Conservation (phyloP, 345 rosid species). For the Draba incana region DNA sequence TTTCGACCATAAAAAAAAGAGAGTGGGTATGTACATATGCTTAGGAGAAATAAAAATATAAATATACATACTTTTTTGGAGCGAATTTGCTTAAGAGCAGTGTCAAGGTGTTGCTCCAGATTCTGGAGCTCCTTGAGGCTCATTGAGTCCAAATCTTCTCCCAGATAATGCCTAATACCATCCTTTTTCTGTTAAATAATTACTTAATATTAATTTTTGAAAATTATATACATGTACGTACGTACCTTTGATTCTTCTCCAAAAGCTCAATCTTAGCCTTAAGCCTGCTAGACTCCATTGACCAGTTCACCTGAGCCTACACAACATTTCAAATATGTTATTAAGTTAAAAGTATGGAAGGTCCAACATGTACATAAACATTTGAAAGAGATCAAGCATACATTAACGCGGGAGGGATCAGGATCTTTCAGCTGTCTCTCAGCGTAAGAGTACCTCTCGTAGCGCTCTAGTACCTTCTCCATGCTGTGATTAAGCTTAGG, state of each 20-base stretch:
- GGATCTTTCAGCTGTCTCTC: slow-evolving; percentile 54
- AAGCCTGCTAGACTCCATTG: slow-evolving; percentile 71
- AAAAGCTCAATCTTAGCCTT: slow-evolving; percentile 87
- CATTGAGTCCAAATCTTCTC: slow-evolving; percentile 75
- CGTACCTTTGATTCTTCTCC: slow-evolving; percentile 77
- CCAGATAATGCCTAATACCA: slow-evolving; percentile 71
- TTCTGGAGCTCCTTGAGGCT: slow-evolving; percentile 73
- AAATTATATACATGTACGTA: neutral
- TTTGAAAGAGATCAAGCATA: slow-evolving; percentile 24
- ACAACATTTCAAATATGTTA: neutral
- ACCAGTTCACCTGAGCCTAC: slow-evolving; percentile 68
- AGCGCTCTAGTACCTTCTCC: slow-evolving; percentile 71
- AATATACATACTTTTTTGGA: slow-evolving; percentile 58
- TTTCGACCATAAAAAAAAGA: too few relatives aligned
- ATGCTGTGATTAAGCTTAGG: slow-evolving; percentile 48
- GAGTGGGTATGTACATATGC: neutral
- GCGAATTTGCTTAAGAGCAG: slow-evolving; percentile 79
- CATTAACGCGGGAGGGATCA: slow-evolving; percentile 41
- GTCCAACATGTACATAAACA: neutral
- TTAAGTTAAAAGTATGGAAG: slow-evolving; percentile 7
- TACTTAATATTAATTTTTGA: too few relatives aligned
- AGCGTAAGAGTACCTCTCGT: slow-evolving; percentile 60
- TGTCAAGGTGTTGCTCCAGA: slow-evolving; percentile 91
- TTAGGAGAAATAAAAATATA: neutral
- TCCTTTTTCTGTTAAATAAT: neutral